A percentile compares a stretch with the other conserved stretches of the same genome.
Evolutionary conservation across 1,284 basidiomycete genomes (phyloP).

Genomic region (Wolfiporia cocos): DNA sequence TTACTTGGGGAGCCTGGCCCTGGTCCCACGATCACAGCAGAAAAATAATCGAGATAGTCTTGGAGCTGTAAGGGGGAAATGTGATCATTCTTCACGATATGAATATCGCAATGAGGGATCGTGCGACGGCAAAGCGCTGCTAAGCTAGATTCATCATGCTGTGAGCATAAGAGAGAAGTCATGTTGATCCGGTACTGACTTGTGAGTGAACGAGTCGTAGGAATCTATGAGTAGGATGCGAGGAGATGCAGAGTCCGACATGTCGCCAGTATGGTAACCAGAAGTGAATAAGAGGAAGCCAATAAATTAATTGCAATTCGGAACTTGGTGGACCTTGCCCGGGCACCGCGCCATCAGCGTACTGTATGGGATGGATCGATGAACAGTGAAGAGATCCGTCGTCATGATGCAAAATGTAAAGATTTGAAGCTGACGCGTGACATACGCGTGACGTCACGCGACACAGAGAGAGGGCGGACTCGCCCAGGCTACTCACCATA

Average conservation of each 20-base stretch:
- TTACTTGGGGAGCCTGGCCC: slow-evolving; percentile 77
- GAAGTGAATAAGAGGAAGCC: neutral
- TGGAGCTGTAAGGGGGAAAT: slow-evolving; percentile 43
- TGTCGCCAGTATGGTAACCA: slow-evolving; percentile 1
- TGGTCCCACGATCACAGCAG: slow-evolving; percentile 69
- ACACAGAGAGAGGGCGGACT: no score
- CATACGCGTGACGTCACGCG: no score
- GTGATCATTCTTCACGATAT: slow-evolving; percentile 70
- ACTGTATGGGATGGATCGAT: no score
- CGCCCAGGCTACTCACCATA: no score
- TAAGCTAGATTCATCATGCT: slow-evolving; percentile 51
- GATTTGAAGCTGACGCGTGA: no score
- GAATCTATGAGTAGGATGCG: slow-evolving; percentile 70
- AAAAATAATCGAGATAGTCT: slow-evolving; percentile 50
- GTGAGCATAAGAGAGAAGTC: no score
- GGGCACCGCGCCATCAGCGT: no score
- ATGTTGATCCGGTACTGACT: slow-evolving; percentile 45
- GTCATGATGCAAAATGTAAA: no score
- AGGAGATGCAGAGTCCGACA: slow-evolving; percentile 12
- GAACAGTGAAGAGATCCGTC: no score
- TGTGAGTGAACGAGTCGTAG: slow-evolving; percentile 83
- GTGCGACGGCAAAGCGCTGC: slow-evolving; percentile 56
- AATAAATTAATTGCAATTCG: slow-evolving; percentile 3
- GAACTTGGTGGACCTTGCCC: no score
- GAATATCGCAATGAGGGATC: slow-evolving; percentile 51